Percentiles rank a stretch among this genome's conserved stretches.
Conservation (phyloP, 2,329 filamentous ascomycete species). For the Akanthomyces uredinophilus region DNA sequence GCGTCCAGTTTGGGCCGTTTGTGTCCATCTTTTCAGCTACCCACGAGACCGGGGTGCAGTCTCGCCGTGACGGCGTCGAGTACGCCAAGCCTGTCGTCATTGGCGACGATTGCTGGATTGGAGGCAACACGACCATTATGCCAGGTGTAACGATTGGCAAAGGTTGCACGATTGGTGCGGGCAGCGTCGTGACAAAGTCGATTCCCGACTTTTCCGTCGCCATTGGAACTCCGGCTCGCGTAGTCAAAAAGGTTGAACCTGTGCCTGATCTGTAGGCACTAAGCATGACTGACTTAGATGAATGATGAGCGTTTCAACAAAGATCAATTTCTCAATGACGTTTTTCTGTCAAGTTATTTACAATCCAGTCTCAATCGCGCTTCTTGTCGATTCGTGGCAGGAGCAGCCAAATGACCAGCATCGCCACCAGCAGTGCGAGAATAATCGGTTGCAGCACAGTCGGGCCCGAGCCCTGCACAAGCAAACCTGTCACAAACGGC, state of each 20-base stretch:
- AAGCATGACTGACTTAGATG: background rate
- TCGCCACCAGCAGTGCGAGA: conserved; percentile 42
- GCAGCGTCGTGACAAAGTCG: conserved; percentile 45
- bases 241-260: conserved; percentile 42
- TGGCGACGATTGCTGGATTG: conserved; percentile 52
- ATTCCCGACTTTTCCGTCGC: conserved; percentile 45
- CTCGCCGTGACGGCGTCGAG: conserved; percentile 42
- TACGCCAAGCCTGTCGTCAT: conserved; percentile 43
- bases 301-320: background rate
- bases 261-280: conserved; percentile 26
- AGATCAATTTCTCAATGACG: background rate
- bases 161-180: conserved; percentile 46
- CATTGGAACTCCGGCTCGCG: conserved; percentile 42
- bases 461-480: conserved; percentile 54
- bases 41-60: conserved; percentile 61
- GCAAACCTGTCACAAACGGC: conserved; percentile 60
- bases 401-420: conserved; percentile 42
- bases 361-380: conserved; percentile 25
- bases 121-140: conserved; percentile 44
- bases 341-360: background rate
- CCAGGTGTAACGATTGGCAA: conserved; percentile 49
- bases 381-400: conserved; percentile 39
- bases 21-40: conserved; percentile 66
- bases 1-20: conserved; percentile 67
- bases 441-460: conserved; percentile 53